Base-by-base conservation (phyloP, 2,329 filamentous ascomycete species). In the Diplodia corticola region DNA sequence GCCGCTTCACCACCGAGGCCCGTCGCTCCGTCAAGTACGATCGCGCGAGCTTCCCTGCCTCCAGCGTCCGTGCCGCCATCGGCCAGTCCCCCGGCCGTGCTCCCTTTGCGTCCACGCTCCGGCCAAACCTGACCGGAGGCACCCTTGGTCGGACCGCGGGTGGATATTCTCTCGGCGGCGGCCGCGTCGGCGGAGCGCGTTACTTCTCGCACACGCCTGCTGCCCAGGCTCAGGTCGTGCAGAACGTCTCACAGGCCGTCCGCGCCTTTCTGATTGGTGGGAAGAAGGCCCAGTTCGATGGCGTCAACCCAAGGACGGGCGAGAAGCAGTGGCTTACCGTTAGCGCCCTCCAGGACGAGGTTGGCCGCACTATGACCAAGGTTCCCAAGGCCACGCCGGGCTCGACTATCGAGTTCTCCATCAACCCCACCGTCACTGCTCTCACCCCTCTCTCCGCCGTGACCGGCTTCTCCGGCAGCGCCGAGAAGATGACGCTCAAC, bases 221-320 rank as follows among this genome's bases (percentile, higher is more conserved):
- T 10, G 87, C 89, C 7, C 93, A 92, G 46, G 92, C 93, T 1
- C 92, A 98, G 77, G 92, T 98, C 54, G 87, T 98, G 61, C 91
- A 95, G 77, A 97, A 97, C 78, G 94, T 97, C n/a, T 96, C 92
- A 13, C 89, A 93, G 71, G 95, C 93, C 5, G 89, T 98, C 73
- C 88, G 95, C 64, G 93, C 93, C 13, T 97, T 99, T 79, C 90
- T 92, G 80, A 84, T 97, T n/a, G 93, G 91, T 0, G 95, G 95
- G 0, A 88, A 96, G 73, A 95, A 93, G 77, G 89, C 91, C 10
- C 90, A 91, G 67, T 97, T 93, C 72, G 91, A 97, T 75, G 94
- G 94, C 13, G 77, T 90, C 50, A 88, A 89, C 64, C 79, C 86
- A 17, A 74, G 73, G 35, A 87, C 85, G 12, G 93, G 93, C 51